Evolutionary conservation across 441 rosid genomes (phyloP), one percentile per base, ranked within the genome.

Genomic region (Gossypium gossypioides): DNA sequence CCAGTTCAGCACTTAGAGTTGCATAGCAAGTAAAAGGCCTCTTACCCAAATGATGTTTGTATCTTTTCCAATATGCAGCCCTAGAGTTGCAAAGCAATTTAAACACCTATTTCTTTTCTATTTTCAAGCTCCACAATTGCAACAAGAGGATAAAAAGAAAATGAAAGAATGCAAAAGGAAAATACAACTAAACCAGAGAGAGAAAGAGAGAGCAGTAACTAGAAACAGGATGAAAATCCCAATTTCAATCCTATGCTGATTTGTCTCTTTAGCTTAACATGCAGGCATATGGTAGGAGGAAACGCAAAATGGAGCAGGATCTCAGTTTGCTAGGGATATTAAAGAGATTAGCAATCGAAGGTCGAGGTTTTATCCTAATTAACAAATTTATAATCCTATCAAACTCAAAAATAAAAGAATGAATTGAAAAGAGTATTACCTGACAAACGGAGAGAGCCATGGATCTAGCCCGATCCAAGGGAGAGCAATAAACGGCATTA

Each of bases 391-490:
- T 24, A 13, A 48, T 8, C 22, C 4, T 0, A 18, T 46, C 22
- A 66, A 13, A n/a, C 70, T 66, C 51, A 22, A 16, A 67, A 25
- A 0, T 48, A 63, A 27, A 63, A 15, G 25, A 37, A 34, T 59
- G 15, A 60, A 42, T 12, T 4, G 8, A 24, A 60, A 57, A 71
- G 18, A 9, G 21, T 16, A 5, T 3, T 75, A 91, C 96, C 97
- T 86, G 94, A 46, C 96, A 89, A 82, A 93, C 95, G 0, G 86
- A 83, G 46, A 81, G 69, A 0, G 97, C 97, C 91, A 84, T 91
- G 64, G 91, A 85, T 86, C 91, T 85, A 18, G 97, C 90, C 22
- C 98, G 92, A 81, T 84, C 92, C 79, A 93, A 29, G n/a, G 98
- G 94, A 8, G 97, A 91, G 7, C 90, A 86, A 64, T 80, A 88